Conservation (phyloP, 2,329 filamentous ascomycete genomes). For the Chaetomium sp. region DNA sequence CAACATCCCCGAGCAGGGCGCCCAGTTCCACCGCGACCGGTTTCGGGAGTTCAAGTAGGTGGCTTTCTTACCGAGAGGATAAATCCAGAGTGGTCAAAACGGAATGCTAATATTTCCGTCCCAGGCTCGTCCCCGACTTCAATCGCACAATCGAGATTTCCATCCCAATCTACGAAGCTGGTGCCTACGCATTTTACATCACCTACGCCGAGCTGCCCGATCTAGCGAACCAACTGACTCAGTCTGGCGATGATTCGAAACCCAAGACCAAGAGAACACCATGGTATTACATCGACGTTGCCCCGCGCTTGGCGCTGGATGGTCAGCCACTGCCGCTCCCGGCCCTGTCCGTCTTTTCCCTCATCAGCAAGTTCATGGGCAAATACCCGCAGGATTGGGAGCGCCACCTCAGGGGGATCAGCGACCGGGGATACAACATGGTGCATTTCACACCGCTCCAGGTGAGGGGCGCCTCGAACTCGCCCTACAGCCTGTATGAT, state of each 20-base stretch:
- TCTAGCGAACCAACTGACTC: constrained; percentile 61
- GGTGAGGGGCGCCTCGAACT: constrained; percentile 85
- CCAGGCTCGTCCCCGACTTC: constrained; percentile 86
- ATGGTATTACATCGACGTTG: constrained; percentile 91
- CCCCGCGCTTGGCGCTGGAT: constrained; percentile 75
- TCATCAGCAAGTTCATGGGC: constrained; percentile 98
- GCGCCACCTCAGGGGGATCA: constrained; percentile 83
- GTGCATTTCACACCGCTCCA: constrained; percentile 96
- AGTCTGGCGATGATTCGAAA: constrained; percentile 50
- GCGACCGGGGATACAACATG: constrained; percentile 95
- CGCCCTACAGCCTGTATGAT: constrained; percentile 94
- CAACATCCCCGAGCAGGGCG: constrained; percentile 81
- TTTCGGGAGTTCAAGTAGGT: constrained; percentile 89
- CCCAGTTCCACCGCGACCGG: constrained; percentile 72
- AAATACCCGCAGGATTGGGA: constrained; percentile 89
- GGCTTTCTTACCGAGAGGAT: background rate
- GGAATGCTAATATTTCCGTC: constrained; percentile 19
- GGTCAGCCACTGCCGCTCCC: constrained; percentile 76
- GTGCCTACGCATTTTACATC: constrained; percentile 92
- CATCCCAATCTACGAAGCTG: constrained; percentile 77
- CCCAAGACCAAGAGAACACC: constrained; percentile 67
- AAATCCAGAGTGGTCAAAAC: background rate
- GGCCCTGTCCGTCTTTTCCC: constrained; percentile 86
- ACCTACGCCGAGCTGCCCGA: constrained; percentile 87
- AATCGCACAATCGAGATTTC: constrained; percentile 89